phyloP scores from a whole-genome alignment of 2,329 filamentous ascomycete genomes.

The Fusarium succisae region DNA sequence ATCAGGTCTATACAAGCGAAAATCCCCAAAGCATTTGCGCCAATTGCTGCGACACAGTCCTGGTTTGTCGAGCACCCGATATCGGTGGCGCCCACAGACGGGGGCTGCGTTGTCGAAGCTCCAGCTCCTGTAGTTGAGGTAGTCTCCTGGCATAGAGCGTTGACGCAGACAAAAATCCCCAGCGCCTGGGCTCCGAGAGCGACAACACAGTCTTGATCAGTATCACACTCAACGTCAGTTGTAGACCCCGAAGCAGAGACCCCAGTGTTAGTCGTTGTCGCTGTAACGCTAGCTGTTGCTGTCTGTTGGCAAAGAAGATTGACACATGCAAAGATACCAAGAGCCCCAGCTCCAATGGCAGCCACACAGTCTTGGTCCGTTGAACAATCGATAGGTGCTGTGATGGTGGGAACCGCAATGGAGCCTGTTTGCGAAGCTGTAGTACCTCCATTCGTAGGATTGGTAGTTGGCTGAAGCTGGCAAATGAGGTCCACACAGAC shows the following conservation, averaged over 20 bases:
- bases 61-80: slow-evolving; percentile 2
- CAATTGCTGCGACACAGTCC: neutral
- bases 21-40: neutral
- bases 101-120: neutral
- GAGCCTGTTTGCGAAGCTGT: neutral
- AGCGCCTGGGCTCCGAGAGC: neutral
- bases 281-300: neutral
- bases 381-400: neutral
- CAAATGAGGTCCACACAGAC: slow-evolving; percentile 12
- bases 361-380: slow-evolving; percentile 10
- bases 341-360: neutral
- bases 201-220: slow-evolving; percentile 5
- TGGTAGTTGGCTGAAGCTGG: neutral
- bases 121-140: neutral
- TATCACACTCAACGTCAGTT: neutral
- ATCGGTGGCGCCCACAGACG: neutral
- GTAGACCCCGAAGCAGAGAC: neutral
- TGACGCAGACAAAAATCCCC: neutral
- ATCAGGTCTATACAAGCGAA: slow-evolving; percentile 5
- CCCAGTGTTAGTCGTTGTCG: neutral
- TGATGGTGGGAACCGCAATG: neutral
- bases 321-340: slow-evolving; percentile 8
- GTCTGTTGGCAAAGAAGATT: slow-evolving; percentile 10
- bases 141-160: slow-evolving; percentile 5
- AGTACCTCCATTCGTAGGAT: neutral